Percentiles rank a stretch among this genome's conserved stretches.
Evolutionary conservation across 2,329 filamentous ascomycete species (phyloP).

Genomic region (Neurospora sp.): DNA sequence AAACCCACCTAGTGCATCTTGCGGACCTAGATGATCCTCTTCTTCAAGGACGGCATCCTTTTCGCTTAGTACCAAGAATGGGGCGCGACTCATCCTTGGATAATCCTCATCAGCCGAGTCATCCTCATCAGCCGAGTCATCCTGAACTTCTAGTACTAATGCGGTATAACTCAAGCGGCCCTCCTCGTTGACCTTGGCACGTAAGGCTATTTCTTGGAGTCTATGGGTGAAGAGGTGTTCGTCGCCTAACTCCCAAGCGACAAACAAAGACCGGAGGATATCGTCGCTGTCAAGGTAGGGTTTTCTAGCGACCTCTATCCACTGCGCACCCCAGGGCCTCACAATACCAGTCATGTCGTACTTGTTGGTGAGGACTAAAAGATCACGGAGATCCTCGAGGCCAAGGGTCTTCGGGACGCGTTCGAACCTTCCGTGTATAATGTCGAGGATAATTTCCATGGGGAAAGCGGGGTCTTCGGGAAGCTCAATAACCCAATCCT

Average conservation of each 20-base stretch:
- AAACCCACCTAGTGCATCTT: not conserved
- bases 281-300: not conserved
- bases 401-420: not conserved
- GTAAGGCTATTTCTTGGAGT: not conserved
- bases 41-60: not conserved
- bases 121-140: no score
- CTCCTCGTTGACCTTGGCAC: not conserved
- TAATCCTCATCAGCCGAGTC: no score
- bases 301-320: not conserved
- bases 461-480: not conserved
- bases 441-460: not conserved
- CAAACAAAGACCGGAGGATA: not conserved
- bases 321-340: not conserved
- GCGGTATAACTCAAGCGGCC: not conserved
- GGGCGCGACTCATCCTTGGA: no score
- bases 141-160: not conserved
- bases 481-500: not conserved
- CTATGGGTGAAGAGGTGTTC: not conserved
- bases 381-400: not conserved
- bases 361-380: slow-evolving; percentile 1
- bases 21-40: not conserved
- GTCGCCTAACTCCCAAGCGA: not conserved
- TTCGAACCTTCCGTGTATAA: not conserved
- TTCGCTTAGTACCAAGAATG: not conserved
- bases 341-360: not conserved